Evolutionary conservation across 257 asterid genomes (phyloP).

Genomic region (Lycium barbarum): DNA sequence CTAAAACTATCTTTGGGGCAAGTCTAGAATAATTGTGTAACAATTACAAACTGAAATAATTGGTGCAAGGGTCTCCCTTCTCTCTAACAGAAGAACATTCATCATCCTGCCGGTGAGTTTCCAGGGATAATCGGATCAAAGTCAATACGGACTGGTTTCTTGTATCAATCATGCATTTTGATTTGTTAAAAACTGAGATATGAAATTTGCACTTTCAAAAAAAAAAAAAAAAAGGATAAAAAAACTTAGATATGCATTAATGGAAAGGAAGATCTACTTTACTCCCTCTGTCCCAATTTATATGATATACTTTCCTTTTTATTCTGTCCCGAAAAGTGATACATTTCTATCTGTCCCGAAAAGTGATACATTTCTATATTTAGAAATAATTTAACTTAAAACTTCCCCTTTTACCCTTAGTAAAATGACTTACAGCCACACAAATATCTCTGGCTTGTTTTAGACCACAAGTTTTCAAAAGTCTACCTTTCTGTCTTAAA

Average conservation of each 20-base stretch:
- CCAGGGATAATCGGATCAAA: background rate
- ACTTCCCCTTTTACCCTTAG: too few relatives aligned
- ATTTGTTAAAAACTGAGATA: background rate
- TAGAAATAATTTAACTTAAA: too few relatives aligned
- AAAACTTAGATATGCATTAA: background rate
- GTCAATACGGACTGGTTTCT: background rate
- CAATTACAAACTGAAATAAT: background rate
- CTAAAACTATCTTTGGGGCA: background rate
- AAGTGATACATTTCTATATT: too few relatives aligned
- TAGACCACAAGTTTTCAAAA: too few relatives aligned
- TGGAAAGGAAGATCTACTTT: background rate
- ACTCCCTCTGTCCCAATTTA: too few relatives aligned
- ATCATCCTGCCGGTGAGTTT: background rate
- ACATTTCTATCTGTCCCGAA: too few relatives aligned
- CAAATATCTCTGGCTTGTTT: too few relatives aligned
- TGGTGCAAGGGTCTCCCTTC: constrained; percentile 12
- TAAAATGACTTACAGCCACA: too few relatives aligned
- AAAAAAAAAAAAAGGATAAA: too few relatives aligned
- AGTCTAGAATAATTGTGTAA: constrained; percentile 14
- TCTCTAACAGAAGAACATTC: constrained; percentile 15
- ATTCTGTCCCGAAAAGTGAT: too few relatives aligned
- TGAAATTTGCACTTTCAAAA: background rate
- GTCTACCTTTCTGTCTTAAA: too few relatives aligned
- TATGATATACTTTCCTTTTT: too few relatives aligned
- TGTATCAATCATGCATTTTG: constrained; percentile 3